Evolutionary conservation across 257 asterid species (phyloP), one percentile per base, ranked within the genome.

Genomic region (Salvia miltiorrhiza): DNA sequence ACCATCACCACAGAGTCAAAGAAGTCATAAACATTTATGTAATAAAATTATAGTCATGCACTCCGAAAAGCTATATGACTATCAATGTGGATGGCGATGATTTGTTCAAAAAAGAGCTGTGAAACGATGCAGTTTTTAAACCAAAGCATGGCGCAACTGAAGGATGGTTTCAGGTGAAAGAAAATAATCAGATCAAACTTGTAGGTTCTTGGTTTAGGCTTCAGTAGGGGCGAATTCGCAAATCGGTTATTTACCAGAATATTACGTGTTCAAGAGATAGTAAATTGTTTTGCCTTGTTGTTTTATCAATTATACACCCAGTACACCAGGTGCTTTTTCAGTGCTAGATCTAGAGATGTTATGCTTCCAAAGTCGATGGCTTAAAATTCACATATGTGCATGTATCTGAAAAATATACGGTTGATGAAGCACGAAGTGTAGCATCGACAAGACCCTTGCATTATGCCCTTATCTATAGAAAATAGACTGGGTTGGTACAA

Each of bases 1-100:
- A 81, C 75, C 23, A 73, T 48, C 67, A 71, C 37, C 53, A 39
- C 4, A 40, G 9, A 43, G 23, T 32, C 63, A 49, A 44, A 52
- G 45, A 71, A 71, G 40, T 35, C 21, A 71, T 14, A 61, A 16
- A 50, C 41, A 60, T 10, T 26, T 66, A 50, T 14, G 30, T 52
- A 21, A 65, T 19, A 58, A 14, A 56, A 10, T 67, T 9, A 69
- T 17, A 48, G 43, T 30, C 35, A 39, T 35, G n/a, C 47, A 52
- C 43, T 10, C 56, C 17, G 4, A 65, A 72, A 40, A 40, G 70
- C 45, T 14, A 59, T 28, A 17, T 5, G 53, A 67, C 67, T 63
- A 23, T 37, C 11, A 73, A 30, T 10, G 50, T 28, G 35, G 47
- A 52, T 40, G 67, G 39, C 44, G 53, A 49, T 63, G n/a, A 30